These are phyloP conservation scores for Zoysia japonica DNA, from an alignment of 176 grass and related monocot species.

Conservation along the genomic window DNA sequence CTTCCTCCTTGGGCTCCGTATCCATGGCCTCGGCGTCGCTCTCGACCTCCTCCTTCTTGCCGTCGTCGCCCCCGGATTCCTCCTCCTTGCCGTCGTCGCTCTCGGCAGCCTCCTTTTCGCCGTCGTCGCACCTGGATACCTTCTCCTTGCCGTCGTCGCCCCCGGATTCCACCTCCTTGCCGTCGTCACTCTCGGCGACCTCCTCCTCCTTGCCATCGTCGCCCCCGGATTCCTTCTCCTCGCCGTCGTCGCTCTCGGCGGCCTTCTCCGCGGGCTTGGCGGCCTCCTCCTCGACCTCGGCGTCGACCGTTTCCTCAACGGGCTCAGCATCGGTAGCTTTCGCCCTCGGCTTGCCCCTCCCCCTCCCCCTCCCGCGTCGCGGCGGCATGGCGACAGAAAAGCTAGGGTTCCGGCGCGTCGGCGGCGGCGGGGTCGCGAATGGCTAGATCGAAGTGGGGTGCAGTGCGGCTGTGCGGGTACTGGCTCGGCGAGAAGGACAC, in stretches of 20 bases:
- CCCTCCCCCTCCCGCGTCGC: constrained; percentile 30
- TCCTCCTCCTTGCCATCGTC: too few relatives aligned
- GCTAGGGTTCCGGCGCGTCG: constrained; percentile 58
- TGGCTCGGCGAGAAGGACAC: constrained; percentile 1
- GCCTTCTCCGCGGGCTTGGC: constrained; percentile 35
- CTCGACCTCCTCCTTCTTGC: background rate
- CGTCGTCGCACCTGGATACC: too few relatives aligned
- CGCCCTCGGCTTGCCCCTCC: constrained; percentile 6
- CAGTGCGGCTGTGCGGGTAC: constrained; percentile 7
- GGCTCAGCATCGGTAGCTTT: constrained; percentile 26
- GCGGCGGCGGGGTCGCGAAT: background rate
- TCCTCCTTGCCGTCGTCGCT: constrained; percentile 23
- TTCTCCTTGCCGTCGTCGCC: too few relatives aligned
- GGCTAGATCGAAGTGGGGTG: constrained; percentile 37
- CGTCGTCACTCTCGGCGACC: constrained; percentile 14
- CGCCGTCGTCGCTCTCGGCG: constrained; percentile 7
- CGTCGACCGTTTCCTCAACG: constrained; percentile 30
- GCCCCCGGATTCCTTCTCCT: constrained; percentile 1
- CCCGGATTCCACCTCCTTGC: too few relatives aligned
- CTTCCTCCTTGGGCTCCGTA: constrained; percentile 39
- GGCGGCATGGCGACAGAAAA: constrained; percentile 45
- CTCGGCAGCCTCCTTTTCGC: constrained; percentile 6
- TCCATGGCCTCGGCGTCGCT: constrained; percentile 25
- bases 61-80: background rate
- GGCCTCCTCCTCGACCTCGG: constrained; percentile 29